Evolutionary conservation across 208 protist species (phyloP), one percentile per base, ranked within the genome.

Genomic region (Leishmania martiniquensis): DNA sequence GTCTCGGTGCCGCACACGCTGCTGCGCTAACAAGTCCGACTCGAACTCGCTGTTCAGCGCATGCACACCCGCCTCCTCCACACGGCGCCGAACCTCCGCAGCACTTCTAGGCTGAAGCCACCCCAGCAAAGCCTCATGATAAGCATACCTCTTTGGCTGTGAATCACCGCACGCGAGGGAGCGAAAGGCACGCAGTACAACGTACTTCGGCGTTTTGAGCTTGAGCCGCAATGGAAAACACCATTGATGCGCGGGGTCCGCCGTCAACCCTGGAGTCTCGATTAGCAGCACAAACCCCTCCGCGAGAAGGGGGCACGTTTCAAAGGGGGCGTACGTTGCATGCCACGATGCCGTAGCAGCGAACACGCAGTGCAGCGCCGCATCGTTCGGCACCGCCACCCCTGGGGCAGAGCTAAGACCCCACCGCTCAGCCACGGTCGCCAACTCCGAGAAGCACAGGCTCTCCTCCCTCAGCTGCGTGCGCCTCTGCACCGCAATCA

Each of bases 281-380:
- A 96, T 63, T 37, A 96, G 32, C 52, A 97, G 32, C 54, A 97
- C 92, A 29, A 94, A 89, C n/a, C 94, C 94, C 76, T 97, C 94
- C 4, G 90, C 93, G 7, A 97, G 87, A 20, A 59, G 68, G 0
- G 51, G 79, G 32, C 47, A 80, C 22, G 49, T 66, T 3, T 39
- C 75, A 49, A 91, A 84, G 32, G 60, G 71, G 42, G 67, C 10
- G 72, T 82, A 82, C 32, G 74, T 72, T 34, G 83, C 84, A 22
- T 77, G 3, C 92, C 92, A 97, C 29, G 42, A 29, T 4, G 70
- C 37, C 1, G 81, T 80, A 7, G 85, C 69, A 9, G 45, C 47
- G 39, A 96, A 51, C 39, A 80, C 82, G 5, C 63, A 22, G 2
- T 76, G 42, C 63, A 97, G 74, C 7, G 87, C 81, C 1, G 51